Conservation (phyloP, 2,329 filamentous ascomycete species). For the Samsoniella hepiali region DNA sequence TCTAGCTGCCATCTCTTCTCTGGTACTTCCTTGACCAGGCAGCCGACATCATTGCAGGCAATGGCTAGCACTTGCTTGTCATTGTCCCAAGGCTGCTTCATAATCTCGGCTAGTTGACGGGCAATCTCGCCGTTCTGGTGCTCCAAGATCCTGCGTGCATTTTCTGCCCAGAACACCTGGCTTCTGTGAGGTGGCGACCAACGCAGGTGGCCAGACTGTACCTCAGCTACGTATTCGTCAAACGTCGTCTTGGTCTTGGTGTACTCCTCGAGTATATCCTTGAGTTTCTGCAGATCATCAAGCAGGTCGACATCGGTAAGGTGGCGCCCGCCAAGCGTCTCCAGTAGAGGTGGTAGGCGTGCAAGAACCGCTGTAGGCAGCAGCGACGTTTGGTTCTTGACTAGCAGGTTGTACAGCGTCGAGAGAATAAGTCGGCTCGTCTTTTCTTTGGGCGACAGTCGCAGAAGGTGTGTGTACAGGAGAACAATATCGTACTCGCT, state of each 20-base stretch:
- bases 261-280: conserved; percentile 63
- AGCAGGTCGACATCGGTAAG: conserved; percentile 62
- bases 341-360: conserved; percentile 67
- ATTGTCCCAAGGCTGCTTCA: conserved; percentile 69
- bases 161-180: conserved; percentile 86
- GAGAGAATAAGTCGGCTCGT: conserved; percentile 88
- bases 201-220: conserved; percentile 80
- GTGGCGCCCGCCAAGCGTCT: conserved; percentile 60
- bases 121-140: conserved; percentile 75
- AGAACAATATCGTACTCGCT: conserved; percentile 92
- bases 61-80: conserved; percentile 88
- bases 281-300: conserved; percentile 59
- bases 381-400: conserved; percentile 64
- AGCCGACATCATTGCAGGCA: conserved; percentile 89
- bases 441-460: conserved; percentile 95
- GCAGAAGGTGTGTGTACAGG: conserved; percentile 87
- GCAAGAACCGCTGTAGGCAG: conserved; percentile 85
- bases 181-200: conserved; percentile 92
- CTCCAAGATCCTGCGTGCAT: conserved; percentile 82
- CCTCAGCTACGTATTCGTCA: conserved; percentile 85
- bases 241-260: conserved; percentile 72
- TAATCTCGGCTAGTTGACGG: conserved; percentile 79
- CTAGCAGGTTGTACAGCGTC: conserved; percentile 82
- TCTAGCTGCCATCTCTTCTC: conserved; percentile 79
- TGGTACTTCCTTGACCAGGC: conserved; percentile 81